These are phyloP conservation scores for Pugionium cornutum DNA, from an alignment of 345 rosid genomes.

Conservation along the genomic window DNA sequence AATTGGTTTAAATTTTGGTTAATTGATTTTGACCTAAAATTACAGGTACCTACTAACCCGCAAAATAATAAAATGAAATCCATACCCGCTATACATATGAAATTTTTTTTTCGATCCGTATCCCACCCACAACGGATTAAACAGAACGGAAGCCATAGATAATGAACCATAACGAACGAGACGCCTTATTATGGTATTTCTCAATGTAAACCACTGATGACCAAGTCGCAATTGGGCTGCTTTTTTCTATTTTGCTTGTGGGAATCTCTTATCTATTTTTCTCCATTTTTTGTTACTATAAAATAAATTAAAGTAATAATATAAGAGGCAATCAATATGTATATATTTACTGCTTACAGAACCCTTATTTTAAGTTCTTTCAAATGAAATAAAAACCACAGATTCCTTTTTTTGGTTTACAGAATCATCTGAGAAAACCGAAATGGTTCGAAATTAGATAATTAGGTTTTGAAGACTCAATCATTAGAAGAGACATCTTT, in stretches of 20 bases:
- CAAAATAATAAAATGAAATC: too few relatives aligned
- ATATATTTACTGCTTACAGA: not conserved
- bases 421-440: not conserved
- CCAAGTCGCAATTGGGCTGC: constrained; percentile 38
- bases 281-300: not conserved
- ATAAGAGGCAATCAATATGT: too few relatives aligned
- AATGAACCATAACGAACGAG: too few relatives aligned
- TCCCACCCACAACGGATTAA: too few relatives aligned
- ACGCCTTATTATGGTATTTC: too few relatives aligned
- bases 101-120: too few relatives aligned
- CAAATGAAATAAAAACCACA: not conserved
- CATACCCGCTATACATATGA: too few relatives aligned
- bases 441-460: constrained; percentile 7
- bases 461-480: constrained; percentile 29
- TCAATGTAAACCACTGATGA: constrained; percentile 14
- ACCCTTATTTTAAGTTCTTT: not conserved
- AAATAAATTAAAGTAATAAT: too few relatives aligned
- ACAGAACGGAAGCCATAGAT: too few relatives aligned
- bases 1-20: too few relatives aligned
- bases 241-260: constrained; percentile 33
- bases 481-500: not conserved
- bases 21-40: too few relatives aligned
- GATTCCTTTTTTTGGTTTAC: not conserved
- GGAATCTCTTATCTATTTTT: constrained; percentile 6
- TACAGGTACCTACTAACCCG: too few relatives aligned